These are phyloP conservation scores for Alternaria sp. DNA, from an alignment of 2,329 filamentous ascomycete species.

Conservation along the genomic window DNA sequence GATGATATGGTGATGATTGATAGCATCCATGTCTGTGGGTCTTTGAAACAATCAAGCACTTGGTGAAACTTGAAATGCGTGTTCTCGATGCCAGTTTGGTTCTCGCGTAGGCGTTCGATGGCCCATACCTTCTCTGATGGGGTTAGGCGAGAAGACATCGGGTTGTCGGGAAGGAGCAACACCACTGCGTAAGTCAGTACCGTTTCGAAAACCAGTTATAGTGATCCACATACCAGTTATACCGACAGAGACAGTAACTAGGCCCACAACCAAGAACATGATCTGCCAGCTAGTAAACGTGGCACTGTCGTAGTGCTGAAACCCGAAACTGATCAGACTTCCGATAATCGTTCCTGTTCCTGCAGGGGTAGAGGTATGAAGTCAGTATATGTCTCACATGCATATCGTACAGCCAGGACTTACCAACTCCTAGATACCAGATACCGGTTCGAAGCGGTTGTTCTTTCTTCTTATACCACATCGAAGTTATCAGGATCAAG, in stretches of 20 bases:
- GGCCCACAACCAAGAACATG: conserved; percentile 67
- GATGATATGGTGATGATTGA: conserved; percentile 41
- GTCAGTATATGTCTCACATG: background rate
- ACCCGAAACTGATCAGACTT: conserved; percentile 64
- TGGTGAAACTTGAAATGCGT: conserved; percentile 55
- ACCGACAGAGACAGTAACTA: conserved; percentile 41
- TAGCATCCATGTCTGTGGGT: conserved; percentile 50
- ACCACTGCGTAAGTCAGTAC: conserved; percentile 46
- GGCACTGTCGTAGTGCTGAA: conserved; percentile 60
- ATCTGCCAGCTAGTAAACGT: conserved; percentile 67
- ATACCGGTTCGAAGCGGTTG: conserved; percentile 61
- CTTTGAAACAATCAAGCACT: conserved; percentile 53
- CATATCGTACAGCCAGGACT: background rate
- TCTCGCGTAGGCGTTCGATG: conserved; percentile 51
- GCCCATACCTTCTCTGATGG: conserved; percentile 32
- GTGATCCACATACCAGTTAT: conserved; percentile 20
- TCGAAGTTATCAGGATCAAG: conserved; percentile 69
- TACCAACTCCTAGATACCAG: conserved; percentile 48
- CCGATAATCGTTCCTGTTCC: conserved; percentile 60
- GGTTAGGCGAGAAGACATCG: conserved; percentile 30
- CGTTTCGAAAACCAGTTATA: fast-evolving
- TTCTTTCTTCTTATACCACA: conserved; percentile 70
- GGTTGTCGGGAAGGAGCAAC: conserved; percentile 61
- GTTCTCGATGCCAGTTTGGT: conserved; percentile 60
- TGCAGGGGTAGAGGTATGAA: conserved; percentile 49